phyloP scores from a whole-genome alignment of 1,139 yeast genomes.

The Magnusiomyces paraingens region DNA sequence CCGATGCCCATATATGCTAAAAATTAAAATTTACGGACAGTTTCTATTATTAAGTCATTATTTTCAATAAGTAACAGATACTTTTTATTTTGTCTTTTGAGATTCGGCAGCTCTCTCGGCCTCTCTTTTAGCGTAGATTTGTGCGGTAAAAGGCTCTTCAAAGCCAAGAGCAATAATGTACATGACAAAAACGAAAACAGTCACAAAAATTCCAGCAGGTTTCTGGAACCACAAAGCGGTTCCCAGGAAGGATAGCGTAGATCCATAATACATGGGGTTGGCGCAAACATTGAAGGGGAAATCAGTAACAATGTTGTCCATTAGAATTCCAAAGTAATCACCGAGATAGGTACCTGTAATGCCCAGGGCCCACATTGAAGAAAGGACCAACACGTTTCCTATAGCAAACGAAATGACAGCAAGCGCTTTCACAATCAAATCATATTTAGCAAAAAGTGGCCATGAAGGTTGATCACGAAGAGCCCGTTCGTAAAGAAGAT shows the following conservation, averaged over 20 bases:
- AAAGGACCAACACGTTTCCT: constrained; percentile 74
- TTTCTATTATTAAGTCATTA: too few species aligned
- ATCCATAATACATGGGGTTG: constrained; percentile 97
- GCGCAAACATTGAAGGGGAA: constrained; percentile 89
- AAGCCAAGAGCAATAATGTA: constrained; percentile 75
- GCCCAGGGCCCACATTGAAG: constrained; percentile 92
- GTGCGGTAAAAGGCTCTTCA: constrained; percentile 95
- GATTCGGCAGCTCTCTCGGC: constrained; percentile 29
- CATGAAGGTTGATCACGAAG: constrained; percentile 48
- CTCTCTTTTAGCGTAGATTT: constrained; percentile 67
- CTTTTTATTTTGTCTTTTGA: constrained; percentile 7
- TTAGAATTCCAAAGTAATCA: constrained; percentile 92
- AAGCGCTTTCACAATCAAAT: constrained; percentile 34
- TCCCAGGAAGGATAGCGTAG: constrained; percentile 82
- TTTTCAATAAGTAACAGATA: neutral
- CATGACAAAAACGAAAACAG: constrained; percentile 70
- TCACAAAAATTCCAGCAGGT: constrained; percentile 76
- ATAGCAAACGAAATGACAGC: constrained; percentile 47
- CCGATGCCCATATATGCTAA: too few species aligned
- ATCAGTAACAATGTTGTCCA: constrained; percentile 83
- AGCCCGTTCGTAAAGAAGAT: constrained; percentile 64
- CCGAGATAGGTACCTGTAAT: constrained; percentile 95
- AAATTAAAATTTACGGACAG: too few species aligned
- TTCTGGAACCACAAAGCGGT: constrained; percentile 84
- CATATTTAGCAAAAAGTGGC: constrained; percentile 8